Conservation (phyloP, 305 asterid genomes). For the Solanum hybrid region DNA sequence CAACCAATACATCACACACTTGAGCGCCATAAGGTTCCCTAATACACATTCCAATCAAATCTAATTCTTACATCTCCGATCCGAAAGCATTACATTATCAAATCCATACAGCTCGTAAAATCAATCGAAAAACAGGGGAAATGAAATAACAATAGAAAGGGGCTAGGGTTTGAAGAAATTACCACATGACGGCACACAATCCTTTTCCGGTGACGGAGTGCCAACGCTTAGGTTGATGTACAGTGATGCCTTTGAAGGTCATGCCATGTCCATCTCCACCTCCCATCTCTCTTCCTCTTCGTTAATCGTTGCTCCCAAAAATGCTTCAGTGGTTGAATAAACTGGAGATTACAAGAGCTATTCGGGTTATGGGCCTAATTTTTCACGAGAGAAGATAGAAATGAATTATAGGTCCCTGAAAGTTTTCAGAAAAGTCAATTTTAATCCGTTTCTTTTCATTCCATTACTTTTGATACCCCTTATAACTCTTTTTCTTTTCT, state of each 20-base stretch:
- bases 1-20: background rate
- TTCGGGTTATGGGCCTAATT: background rate
- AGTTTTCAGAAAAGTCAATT: background rate
- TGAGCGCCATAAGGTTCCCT: background rate
- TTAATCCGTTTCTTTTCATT: background rate
- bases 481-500: background rate
- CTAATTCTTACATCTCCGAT: background rate
- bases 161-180: background rate
- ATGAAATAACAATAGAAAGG: background rate
- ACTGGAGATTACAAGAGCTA: background rate
- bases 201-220: conserved; percentile 88
- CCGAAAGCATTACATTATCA: background rate
- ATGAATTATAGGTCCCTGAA: background rate
- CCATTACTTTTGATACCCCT: background rate
- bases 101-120: background rate
- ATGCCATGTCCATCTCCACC: conserved; percentile 53
- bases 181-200: conserved; percentile 95
- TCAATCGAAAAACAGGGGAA: background rate
- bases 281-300: conserved; percentile 25
- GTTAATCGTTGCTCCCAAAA: background rate
- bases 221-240: conserved; percentile 92
- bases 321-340: background rate
- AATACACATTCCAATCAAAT: background rate
- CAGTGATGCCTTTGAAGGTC: conserved; percentile 67
- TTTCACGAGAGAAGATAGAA: background rate